Evolutionary conservation across 2,329 filamentous ascomycete genomes (phyloP).

Genomic region (Ascochyta fabae): DNA sequence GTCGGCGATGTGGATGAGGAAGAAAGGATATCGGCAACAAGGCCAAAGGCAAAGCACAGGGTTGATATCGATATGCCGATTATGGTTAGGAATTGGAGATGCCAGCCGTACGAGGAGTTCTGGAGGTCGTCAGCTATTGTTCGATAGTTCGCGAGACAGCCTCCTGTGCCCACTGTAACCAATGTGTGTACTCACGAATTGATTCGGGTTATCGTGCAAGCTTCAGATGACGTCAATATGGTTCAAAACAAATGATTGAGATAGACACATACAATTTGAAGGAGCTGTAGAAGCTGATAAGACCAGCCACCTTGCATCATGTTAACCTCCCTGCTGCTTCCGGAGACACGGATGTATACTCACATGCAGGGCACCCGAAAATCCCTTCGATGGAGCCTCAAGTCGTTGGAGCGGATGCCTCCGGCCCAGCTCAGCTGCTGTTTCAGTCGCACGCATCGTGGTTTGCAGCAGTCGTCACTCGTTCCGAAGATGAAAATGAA

Average conservation of each 20-base stretch:
- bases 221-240: constrained; percentile 33
- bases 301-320: constrained; percentile 42
- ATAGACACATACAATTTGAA: constrained; percentile 48
- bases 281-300: constrained; percentile 54
- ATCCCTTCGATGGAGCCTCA: constrained; percentile 66
- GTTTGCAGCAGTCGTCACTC: no score
- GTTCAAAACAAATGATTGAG: neutral
- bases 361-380: constrained; percentile 69
- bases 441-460: constrained; percentile 24
- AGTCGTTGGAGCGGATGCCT: constrained; percentile 71
- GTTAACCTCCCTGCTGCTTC: no score
- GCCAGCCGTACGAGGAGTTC: constrained; percentile 69
- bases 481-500: no score
- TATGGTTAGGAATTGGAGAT: constrained; percentile 77
- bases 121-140: constrained; percentile 20
- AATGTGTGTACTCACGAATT: constrained; percentile 25
- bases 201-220: constrained; percentile 39
- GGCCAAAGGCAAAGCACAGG: constrained; percentile 65
- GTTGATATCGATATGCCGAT: constrained; percentile 69
- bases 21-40: constrained; percentile 65
- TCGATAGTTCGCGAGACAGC: no score
- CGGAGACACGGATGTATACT: neutral
- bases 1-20: neutral
- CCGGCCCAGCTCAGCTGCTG: constrained; percentile 36
- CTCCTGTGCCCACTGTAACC: no score